phyloP scores from a whole-genome alignment of 805 yeast species.

The Yamadazyma nakazawae region DNA sequence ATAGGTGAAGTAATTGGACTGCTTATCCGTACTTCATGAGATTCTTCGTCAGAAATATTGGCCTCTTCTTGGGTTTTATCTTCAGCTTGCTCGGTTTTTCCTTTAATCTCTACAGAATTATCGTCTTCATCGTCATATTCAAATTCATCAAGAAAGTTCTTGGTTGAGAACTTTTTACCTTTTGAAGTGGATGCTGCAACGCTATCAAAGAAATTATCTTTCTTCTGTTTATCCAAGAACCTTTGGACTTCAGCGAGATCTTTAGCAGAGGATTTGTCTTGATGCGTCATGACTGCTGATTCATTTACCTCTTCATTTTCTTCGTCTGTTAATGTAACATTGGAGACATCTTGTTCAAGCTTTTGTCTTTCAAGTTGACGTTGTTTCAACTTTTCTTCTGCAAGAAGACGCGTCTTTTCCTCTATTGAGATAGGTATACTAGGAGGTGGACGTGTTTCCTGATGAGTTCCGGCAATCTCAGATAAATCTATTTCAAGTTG shows the following conservation, averaged over 20 bases:
- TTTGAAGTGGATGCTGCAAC: background rate
- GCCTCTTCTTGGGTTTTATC: background rate
- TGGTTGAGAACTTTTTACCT: slow-evolving; percentile 26
- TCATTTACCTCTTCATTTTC: slow-evolving; percentile 32
- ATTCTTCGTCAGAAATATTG: background rate
- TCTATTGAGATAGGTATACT: slow-evolving; percentile 2
- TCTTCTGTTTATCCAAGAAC: slow-evolving; percentile 32
- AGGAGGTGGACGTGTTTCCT: background rate
- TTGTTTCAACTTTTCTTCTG: slow-evolving; percentile 18
- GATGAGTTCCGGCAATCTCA: background rate
- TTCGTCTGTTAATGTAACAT: slow-evolving; percentile 36
- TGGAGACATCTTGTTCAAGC: slow-evolving; percentile 32
- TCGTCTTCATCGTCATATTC: slow-evolving; percentile 27
- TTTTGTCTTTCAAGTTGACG: slow-evolving; percentile 15
- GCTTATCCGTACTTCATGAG: slow-evolving; percentile 1
- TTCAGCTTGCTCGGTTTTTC: background rate
- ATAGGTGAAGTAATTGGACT: slow-evolving; percentile 8
- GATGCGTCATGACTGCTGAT: slow-evolving; percentile 16
- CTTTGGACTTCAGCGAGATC: slow-evolving; percentile 29
- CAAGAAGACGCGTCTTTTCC: slow-evolving; percentile 19
- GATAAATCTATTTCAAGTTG: slow-evolving; percentile 22
- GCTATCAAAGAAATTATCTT: slow-evolving; percentile 19
- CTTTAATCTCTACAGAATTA: slow-evolving; percentile 1
- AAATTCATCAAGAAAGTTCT: slow-evolving; percentile 33
- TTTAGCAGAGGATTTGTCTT: slow-evolving; percentile 18